phyloP scores from a whole-genome alignment of 805 yeast species.

The Metschnikowia bowlesiae region DNA sequence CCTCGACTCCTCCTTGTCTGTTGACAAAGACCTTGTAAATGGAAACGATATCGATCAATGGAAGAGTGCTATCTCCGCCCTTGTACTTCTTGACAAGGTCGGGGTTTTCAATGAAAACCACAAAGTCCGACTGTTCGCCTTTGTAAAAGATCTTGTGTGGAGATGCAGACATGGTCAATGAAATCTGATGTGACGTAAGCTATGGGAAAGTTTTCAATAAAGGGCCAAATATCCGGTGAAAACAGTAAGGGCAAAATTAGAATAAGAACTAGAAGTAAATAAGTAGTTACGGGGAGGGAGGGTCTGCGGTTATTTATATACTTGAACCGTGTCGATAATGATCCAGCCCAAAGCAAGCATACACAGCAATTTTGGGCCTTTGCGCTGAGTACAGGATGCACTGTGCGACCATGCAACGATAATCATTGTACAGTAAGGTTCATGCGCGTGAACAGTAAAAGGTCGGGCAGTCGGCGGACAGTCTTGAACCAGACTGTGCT shows the following conservation, averaged over 20 bases:
- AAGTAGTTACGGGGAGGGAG: too few species aligned
- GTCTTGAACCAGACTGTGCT: too few species aligned
- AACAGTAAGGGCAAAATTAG: too few species aligned
- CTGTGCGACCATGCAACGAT: conserved; percentile 3
- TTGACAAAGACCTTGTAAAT: conserved; percentile 62
- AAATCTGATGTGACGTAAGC: too few species aligned
- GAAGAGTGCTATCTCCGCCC: conserved; percentile 49
- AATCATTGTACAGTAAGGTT: background rate
- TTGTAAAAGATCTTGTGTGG: conserved; percentile 58
- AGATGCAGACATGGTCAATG: conserved; percentile 16
- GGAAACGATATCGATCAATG: conserved; percentile 59
- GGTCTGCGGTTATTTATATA: conserved; percentile 1
- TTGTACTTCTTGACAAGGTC: conserved; percentile 46
- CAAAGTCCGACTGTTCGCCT: conserved; percentile 61
- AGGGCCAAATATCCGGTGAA: too few species aligned
- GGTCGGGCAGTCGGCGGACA: background rate
- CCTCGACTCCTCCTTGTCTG: conserved; percentile 65
- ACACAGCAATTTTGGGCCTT: conserved; percentile 2
- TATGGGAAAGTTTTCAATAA: too few species aligned
- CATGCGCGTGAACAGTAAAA: background rate
- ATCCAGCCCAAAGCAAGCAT: conserved; percentile 4
- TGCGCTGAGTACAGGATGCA: background rate
- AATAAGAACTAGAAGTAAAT: too few species aligned
- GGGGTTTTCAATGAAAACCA: conserved; percentile 56
- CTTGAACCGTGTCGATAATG: background rate